A percentile compares a stretch with the other conserved stretches of the same genome.
phyloP scores from a whole-genome alignment of 2,329 filamentous ascomycete species.

The Alternaria sp. region DNA sequence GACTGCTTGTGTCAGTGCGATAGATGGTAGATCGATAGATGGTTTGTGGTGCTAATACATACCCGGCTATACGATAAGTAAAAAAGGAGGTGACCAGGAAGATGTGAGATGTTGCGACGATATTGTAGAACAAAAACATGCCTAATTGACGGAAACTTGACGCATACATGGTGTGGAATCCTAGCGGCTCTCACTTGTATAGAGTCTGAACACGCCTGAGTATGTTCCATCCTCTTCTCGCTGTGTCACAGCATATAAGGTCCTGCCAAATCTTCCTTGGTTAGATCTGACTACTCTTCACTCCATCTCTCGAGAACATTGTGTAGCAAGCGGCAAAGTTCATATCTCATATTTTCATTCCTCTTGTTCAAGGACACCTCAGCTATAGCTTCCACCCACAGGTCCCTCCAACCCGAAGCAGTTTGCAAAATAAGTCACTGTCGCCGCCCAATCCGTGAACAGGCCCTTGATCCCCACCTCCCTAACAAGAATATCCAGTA shows the following conservation, averaged over 20 bases:
- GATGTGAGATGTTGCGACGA: background rate
- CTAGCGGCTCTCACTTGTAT: background rate
- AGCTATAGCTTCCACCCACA: constrained; percentile 20
- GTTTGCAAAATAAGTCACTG: constrained; percentile 73
- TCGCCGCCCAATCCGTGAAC: constrained; percentile 73
- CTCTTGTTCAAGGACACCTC: background rate
- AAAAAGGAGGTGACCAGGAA: background rate
- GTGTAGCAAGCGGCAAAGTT: background rate
- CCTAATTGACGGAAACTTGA: too few species aligned
- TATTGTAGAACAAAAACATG: too few species aligned
- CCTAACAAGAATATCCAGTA: constrained; percentile 67
- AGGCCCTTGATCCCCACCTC: constrained; percentile 68
- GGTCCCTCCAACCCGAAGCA: constrained; percentile 61
- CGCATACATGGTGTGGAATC: background rate
- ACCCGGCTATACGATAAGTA: background rate
- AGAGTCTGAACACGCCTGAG: background rate
- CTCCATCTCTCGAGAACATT: too few species aligned
- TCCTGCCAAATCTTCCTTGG: background rate
- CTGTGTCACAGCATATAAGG: background rate
- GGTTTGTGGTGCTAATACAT: too few species aligned
- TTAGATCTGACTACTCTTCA: too few species aligned
- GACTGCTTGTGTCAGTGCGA: background rate
- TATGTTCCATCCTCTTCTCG: background rate
- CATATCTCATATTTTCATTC: background rate
- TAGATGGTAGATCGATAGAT: background rate